Evolutionary conservation across 2,329 filamentous ascomycete genomes (phyloP), one percentile per base, ranked within the genome.

Genomic region (Pseudogymnoascus sp.): DNA sequence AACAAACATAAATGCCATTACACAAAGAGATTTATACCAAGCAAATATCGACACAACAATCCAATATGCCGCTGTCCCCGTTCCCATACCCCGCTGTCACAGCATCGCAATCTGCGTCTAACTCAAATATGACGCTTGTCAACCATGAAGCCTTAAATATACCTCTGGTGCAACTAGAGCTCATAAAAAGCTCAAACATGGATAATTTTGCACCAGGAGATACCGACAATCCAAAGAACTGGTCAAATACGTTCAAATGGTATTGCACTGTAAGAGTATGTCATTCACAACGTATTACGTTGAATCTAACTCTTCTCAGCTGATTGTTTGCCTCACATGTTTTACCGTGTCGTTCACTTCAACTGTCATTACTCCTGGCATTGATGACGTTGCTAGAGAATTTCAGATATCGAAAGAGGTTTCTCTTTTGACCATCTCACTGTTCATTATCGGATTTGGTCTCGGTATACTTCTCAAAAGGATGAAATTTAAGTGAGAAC

Each of bases 391-490:
- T 0, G 73, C 77, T 0, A 69, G 83, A n/a, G 78, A 83, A 58
- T 90, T 94, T 66, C 60, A 79, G 59, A 84, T 90, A 59, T 87
- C 85, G 38, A 76, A 84, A 20, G 88, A 92, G 74, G 87, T 90
- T 7, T 81, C 86, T 0, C 77, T 93, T 11, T 75, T 92, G 1
- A 84, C 80, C 20, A 85, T 94, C 63, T 86, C 86, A 0, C 75
- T 92, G 0, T 92, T 92, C 64, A 89, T 92, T 38, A 76, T 92
- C 30, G 89, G 89, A 4, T 92, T 92, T 65, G 89, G 88, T 68
- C 77, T 92, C 58, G 88, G 85, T 77, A 74, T 67, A 75, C 70
- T 33, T 22, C 28, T 36, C 16, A 14, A 14, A 18, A 47, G 20
- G 2, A 33, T 18, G 8, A 14, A 9, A 18, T n/a, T 41, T 47